Evolutionary conservation across 768 basidiomycete species (phyloP), one percentile per base, ranked within the genome.

Genomic region (Omphalotus guepiniiformis): DNA sequence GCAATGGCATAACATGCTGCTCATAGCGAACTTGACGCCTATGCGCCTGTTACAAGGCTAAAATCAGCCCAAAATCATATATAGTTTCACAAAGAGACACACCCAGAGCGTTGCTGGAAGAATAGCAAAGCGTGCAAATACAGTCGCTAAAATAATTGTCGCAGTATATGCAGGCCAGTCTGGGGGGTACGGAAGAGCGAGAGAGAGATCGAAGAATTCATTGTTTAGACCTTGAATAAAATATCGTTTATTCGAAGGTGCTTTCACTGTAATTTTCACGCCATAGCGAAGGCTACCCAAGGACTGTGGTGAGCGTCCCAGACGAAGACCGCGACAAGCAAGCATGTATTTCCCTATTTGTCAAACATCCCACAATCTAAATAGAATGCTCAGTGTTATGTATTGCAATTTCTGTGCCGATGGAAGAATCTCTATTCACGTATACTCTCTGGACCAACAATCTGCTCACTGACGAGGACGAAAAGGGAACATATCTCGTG

Each of bases 51-150:
- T 25, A 13, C 21, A 38, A 39, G 55, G 55, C 37, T 53, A 26
- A 51, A 32, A 52, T 52, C 47, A 53, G 49, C 23, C 41, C 6
- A 43, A 30, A 13, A 39, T 27, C 23, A 35, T 22, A 27, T 28
- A 36, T 5, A 26, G 44, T 12, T 12, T 29, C 47, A 37, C 19
- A 41, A 13, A 12, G 29, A 28, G 15, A 61, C 78, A 50, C 53
- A 89, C 89, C 89, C 88, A 91, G 72, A 89, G 61, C 56, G 85
- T 79, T 48, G 85, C 69, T 26, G 89, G 89, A 11, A 87, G 71
- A 4, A 87, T 77, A 2, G 70, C 70, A 23, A 83, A 66, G 56
- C 89, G 80, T 32, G 78, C 72, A 12, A 75, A 58, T 30, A 87
- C 59, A 2, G 88, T 83, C 47, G 80, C 71, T 3, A 89, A 58